A percentile compares a stretch with the other conserved stretches of the same genome.
Evolutionary conservation across 2,329 filamentous ascomycete genomes (phyloP).

Genomic region (Aspergillus fumigatiaffinis): DNA sequence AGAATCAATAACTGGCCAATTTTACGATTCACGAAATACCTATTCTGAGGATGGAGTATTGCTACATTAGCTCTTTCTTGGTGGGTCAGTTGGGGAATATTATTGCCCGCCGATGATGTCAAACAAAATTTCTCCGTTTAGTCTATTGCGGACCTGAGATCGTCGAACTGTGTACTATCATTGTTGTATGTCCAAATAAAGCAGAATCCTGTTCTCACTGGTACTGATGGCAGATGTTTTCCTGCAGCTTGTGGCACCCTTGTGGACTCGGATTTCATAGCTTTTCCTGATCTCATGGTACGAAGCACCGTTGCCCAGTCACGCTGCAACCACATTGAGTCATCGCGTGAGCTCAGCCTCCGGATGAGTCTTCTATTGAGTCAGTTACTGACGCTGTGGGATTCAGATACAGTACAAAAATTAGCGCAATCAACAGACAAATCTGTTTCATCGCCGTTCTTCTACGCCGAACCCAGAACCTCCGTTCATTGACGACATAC

Average conservation of each 20-base stretch:
- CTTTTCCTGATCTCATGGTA: not conserved
- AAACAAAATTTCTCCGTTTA: not conserved
- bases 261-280: not conserved
- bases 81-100: not conserved
- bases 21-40: too few relatives aligned
- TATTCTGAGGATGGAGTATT: too few relatives aligned
- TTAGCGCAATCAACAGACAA: not conserved
- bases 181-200: not conserved
- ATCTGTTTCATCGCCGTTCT: not conserved
- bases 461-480: not conserved
- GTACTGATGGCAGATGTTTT: not conserved
- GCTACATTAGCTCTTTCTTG: not conserved
- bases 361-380: not conserved
- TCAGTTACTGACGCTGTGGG: not conserved
- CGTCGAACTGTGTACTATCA: not conserved
- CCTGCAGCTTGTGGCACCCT: not conserved
- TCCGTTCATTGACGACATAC: not conserved
- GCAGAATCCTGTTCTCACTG: not conserved
- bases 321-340: not conserved
- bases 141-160: not conserved
- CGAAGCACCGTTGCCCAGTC: not conserved
- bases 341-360: not conserved
- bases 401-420: not conserved
- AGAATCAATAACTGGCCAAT: not conserved
- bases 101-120: slow-evolving; percentile 3